A percentile compares a stretch with the other conserved stretches of the same genome.
These are phyloP conservation scores for Alternaria ventricosa DNA, from an alignment of 2,329 filamentous ascomycete species.

Conservation along the genomic window DNA sequence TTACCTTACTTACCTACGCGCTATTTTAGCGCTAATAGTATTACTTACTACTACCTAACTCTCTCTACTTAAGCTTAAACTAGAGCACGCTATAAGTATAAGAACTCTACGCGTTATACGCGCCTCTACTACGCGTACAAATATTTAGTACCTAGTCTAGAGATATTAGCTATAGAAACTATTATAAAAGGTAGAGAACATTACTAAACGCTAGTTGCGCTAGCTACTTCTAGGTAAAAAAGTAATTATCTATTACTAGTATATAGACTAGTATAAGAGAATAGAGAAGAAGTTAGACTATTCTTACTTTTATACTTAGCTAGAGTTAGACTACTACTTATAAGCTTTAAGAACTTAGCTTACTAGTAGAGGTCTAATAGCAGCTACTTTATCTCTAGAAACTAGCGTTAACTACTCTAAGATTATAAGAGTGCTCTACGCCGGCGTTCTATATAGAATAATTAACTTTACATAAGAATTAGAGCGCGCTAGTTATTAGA, in stretches of 20 bases:
- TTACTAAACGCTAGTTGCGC: neutral
- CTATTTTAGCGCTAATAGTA: constrained; percentile 14
- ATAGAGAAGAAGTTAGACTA: constrained; percentile 13
- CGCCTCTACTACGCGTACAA: too few species aligned
- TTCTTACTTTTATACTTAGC: constrained; percentile 14
- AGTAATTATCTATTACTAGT: constrained; percentile 22
- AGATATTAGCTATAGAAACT: too few species aligned
- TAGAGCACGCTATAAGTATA: too few species aligned
- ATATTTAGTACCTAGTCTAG: too few species aligned
- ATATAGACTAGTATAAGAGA: constrained; percentile 12
- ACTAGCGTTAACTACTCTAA: constrained; percentile 23
- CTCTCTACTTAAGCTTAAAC: too few species aligned
- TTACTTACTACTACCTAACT: constrained; percentile 15
- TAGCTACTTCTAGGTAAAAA: constrained; percentile 8
- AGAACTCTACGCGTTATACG: too few species aligned
- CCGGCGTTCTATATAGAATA: constrained; percentile 10
- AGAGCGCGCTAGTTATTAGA: too few species aligned
- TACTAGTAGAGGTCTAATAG: constrained; percentile 13
- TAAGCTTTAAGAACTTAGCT: too few species aligned
- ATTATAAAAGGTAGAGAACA: too few species aligned
- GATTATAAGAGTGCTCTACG: constrained; percentile 7
- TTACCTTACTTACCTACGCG: constrained; percentile 13
- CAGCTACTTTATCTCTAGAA: constrained; percentile 24
- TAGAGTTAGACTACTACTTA: too few species aligned
- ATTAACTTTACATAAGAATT: constrained; percentile 10